A percentile compares a stretch with the other conserved stretches of the same genome.
These are phyloP conservation scores for Penicillium egyptiacum DNA, from an alignment of 495 filamentous ascomycete species.

Conservation along the genomic window DNA sequence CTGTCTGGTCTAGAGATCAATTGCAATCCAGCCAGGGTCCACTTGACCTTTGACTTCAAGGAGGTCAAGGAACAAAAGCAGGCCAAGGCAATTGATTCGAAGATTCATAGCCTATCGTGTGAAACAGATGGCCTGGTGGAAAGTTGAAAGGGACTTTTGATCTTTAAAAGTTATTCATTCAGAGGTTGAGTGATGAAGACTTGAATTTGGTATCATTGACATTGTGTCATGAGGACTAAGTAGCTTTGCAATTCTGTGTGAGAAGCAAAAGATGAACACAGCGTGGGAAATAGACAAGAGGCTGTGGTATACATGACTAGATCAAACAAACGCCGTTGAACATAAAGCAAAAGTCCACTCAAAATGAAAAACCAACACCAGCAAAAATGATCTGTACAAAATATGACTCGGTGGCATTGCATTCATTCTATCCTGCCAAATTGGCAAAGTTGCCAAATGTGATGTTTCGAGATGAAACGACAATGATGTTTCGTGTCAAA, in stretches of 20 bases:
- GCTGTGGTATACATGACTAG: slow-evolving; percentile 7
- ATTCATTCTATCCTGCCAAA: not conserved
- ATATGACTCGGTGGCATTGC: slow-evolving; percentile 2
- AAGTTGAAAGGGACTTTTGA: no score
- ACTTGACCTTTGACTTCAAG: no score
- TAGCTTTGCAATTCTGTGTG: not conserved
- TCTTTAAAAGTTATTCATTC: no score
- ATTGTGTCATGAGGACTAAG: not conserved
- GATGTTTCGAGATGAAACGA: not conserved
- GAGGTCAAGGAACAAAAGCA: no score
- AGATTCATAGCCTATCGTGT: no score
- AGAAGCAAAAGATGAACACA: not conserved
- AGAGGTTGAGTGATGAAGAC: not conserved
- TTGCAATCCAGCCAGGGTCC: no score
- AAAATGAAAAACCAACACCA: not conserved
- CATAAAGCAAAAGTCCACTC: slow-evolving; percentile 6
- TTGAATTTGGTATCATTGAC: not conserved
- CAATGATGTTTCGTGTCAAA: not conserved
- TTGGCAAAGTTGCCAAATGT: not conserved
- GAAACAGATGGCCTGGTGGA: no score
- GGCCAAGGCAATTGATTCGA: no score
- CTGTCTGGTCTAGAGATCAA: no score
- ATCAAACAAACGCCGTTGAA: slow-evolving; percentile 2
- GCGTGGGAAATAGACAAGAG: not conserved
- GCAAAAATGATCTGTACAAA: slow-evolving; percentile 6